Evolutionary conservation across 2,329 filamentous ascomycete species (phyloP).

Genomic region (Alternaria brassicicola): DNA sequence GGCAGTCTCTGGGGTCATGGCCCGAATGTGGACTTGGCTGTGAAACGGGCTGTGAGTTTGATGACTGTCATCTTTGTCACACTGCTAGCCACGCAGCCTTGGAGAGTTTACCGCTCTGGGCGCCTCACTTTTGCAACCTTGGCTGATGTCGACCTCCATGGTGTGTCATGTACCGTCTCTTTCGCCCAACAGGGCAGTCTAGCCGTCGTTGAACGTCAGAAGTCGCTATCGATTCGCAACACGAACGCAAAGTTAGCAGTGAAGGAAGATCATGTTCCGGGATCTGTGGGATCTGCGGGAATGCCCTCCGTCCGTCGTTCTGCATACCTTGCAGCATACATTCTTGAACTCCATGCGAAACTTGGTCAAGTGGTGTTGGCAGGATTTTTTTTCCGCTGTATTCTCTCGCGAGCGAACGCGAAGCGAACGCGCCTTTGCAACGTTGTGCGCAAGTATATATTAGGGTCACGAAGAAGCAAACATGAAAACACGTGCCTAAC

Average conservation of each 20-base stretch:
- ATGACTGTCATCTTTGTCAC: background rate
- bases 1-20: background rate
- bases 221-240: background rate
- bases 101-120: background rate
- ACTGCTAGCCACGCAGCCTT: background rate
- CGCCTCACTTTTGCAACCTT: conserved; percentile 3
- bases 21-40: background rate
- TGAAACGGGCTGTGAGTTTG: background rate
- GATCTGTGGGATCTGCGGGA: background rate
- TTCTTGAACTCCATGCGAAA: background rate
- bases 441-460: background rate
- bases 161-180: background rate
- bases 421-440: background rate
- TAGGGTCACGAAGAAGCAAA: background rate
- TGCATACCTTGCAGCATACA: background rate
- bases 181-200: background rate
- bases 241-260: background rate
- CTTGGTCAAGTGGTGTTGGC: background rate
- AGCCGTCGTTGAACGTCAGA: background rate
- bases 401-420: background rate
- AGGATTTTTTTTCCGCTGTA: background rate
- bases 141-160: background rate
- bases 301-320: background rate
- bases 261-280: background rate
- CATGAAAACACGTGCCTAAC: background rate